Evolutionary conservation across 805 yeast species (phyloP).

Genomic region (Candida cerambycidarum): DNA sequence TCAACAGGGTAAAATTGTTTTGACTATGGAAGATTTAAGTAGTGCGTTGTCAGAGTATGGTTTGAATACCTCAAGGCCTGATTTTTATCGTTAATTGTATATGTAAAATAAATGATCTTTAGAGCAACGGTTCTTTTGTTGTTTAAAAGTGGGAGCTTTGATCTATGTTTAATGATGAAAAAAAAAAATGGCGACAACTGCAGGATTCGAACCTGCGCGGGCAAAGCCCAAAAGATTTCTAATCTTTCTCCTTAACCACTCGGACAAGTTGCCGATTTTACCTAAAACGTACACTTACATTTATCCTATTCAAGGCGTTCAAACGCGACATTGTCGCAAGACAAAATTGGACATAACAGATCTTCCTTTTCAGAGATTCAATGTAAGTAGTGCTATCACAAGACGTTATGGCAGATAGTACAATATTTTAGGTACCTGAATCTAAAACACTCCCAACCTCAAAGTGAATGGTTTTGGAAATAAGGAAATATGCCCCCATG

Average conservation of each 20-base stretch:
- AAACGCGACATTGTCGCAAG: neutral
- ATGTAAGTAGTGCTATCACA: too few species aligned
- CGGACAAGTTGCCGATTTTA: slow-evolving; percentile 34
- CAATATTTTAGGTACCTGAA: too few species aligned
- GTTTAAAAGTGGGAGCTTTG: too few species aligned
- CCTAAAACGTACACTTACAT: too few species aligned
- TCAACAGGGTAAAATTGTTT: slow-evolving; percentile 73
- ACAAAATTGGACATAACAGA: too few species aligned
- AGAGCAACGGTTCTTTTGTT: too few species aligned
- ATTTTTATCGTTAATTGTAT: slow-evolving; percentile 69
- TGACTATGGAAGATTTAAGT: slow-evolving; percentile 91
- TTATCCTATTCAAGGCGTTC: too few species aligned
- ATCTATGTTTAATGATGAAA: neutral
- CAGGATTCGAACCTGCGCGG: slow-evolving; percentile 68
- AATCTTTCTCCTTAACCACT: slow-evolving; percentile 43
- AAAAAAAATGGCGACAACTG: slow-evolving; percentile 51
- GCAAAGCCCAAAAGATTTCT: slow-evolving; percentile 55
- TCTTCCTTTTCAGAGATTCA: too few species aligned
- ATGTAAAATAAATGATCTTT: slow-evolving; percentile 1
- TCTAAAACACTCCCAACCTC: too few species aligned
- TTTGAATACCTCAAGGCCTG: slow-evolving; percentile 85
- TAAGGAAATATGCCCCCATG: too few species aligned
- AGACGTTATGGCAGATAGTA: too few species aligned
- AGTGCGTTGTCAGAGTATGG: slow-evolving; percentile 94
- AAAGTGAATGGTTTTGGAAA: too few species aligned